Percentiles rank a stretch among this genome's conserved stretches.
Conservation (phyloP, 208 protist species). For the Acanthamoeba rhysodes region DNA sequence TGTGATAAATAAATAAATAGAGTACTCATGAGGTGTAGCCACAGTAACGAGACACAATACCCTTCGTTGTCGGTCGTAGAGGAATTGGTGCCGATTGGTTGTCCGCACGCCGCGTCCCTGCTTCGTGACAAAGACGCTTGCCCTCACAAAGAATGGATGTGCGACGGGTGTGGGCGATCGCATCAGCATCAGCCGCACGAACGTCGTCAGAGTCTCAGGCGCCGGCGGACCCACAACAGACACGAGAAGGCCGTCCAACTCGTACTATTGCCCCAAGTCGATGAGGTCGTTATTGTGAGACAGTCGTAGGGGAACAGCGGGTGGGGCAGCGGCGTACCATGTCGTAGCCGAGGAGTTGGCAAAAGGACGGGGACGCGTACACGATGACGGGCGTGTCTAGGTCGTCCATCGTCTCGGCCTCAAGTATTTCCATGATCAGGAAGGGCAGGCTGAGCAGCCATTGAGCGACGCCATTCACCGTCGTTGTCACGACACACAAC, state of each 20-base stretch:
- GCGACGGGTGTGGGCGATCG: background rate
- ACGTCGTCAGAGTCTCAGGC: background rate
- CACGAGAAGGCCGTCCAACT: background rate
- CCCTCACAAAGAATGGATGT: background rate
- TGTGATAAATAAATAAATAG: no score
- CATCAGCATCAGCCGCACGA: background rate
- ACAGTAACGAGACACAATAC: background rate
- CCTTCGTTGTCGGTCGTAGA: background rate
- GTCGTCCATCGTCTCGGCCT: background rate
- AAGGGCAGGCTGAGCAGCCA: background rate
- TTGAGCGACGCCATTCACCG: no score
- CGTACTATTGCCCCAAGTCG: background rate
- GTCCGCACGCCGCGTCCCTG: background rate
- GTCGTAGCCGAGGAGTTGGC: background rate
- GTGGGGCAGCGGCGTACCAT: background rate
- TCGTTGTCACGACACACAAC: no score
- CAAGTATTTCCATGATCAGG: background rate
- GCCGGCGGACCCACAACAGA: background rate
- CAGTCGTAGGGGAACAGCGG: background rate
- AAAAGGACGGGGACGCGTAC: background rate
- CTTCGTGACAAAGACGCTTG: background rate
- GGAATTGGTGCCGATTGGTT: background rate
- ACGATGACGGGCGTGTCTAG: background rate
- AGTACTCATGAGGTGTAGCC: no score
- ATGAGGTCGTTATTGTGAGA: no score